Base-by-base conservation (phyloP, 2,329 filamentous ascomycete genomes). In the Fusarium multiceps region DNA sequence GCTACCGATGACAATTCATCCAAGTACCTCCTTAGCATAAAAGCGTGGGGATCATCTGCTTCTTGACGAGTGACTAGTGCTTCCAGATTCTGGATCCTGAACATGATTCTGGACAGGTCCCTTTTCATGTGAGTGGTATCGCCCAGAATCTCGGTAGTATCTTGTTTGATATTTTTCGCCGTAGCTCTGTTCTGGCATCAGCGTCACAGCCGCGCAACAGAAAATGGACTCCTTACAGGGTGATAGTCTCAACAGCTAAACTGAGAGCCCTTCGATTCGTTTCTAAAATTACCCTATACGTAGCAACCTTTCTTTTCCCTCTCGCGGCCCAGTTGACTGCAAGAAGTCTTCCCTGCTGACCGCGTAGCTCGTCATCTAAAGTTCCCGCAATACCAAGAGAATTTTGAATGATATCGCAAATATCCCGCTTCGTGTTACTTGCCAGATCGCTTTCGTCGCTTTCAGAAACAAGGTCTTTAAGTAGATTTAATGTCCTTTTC, bases 241-340 rank as follows among this genome's bases (percentile, higher is more conserved):
- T 60, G 5, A 66, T 66, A 0, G 48, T 66, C 3, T 66, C 63
- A 9, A 66, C 37, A 2, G 47, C 55, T 4, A 66, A 16, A 10
- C 55, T 53, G 4, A 60, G 40, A 6, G 42, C 61, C 1, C 61
- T 30, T 0, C 48, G 25, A 18, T 66, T 59, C 1, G 55, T 51
- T 30, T 66, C 48, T 3, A 60, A 11, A 12, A 66, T 23, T 2
- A 41, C 11, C 16, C 41, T 59, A 3, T 43, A 34, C 5, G 25
- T 54, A 11, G n/a, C 47, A 9, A 66, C 54, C 32, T 49, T 60
- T 25, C 34, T 23, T 11, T 65, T 66, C 8, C 48, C 61, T 16
- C 16, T 41, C 1, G 37, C 20, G 0, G 63, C 61, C 55, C 48
- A 66, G 3, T 41, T 49, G 4, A 55, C 4, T 12, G 48, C 37